These are phyloP conservation scores for Mortierella sp. DNA, from an alignment of 371 early-diverging fungal species.

Conservation along the genomic window DNA sequence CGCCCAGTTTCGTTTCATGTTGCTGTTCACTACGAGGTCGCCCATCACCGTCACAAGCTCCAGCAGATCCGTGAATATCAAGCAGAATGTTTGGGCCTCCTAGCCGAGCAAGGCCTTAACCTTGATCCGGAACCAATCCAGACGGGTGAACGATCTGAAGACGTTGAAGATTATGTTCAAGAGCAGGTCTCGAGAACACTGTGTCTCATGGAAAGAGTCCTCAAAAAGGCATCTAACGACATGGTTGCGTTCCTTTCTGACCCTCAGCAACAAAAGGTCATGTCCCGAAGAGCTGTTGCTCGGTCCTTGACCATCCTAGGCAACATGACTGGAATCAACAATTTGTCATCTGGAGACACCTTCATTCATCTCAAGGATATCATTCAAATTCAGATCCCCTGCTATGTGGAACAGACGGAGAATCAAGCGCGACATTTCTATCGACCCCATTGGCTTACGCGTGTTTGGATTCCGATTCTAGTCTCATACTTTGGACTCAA, in stretches of 20 bases:
- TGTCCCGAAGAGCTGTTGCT: slow-evolving; percentile 15
- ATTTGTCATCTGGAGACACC: slow-evolving; percentile 14
- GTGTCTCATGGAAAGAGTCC: slow-evolving; percentile 46
- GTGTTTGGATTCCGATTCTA: slow-evolving; percentile 35
- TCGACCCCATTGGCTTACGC: slow-evolving; percentile 36
- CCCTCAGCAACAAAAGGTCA: slow-evolving; percentile 25
- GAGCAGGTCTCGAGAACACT: slow-evolving; percentile 50
- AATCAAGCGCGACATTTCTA: slow-evolving; percentile 18
- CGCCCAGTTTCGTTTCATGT: slow-evolving; percentile 62
- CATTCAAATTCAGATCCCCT: slow-evolving; percentile 35
- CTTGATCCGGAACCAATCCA: slow-evolving; percentile 36
- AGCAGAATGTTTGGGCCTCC: slow-evolving; percentile 71
- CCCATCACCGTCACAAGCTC: slow-evolving; percentile 62
- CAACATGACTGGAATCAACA: slow-evolving; percentile 26
- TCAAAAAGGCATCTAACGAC: slow-evolving; percentile 39
- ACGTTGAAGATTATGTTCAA: slow-evolving; percentile 32
- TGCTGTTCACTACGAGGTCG: slow-evolving; percentile 69
- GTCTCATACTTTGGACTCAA: slow-evolving; percentile 55
- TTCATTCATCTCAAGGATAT: slow-evolving; percentile 26
- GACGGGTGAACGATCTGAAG: slow-evolving; percentile 15
- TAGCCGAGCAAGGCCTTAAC: slow-evolving; percentile 54
- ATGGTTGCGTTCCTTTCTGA: slow-evolving; percentile 17
- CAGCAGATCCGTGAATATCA: slow-evolving; percentile 64
- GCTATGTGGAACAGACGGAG: slow-evolving; percentile 40
- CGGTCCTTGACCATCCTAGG: slow-evolving; percentile 43